Evolutionary conservation across 169 alveolate species (phyloP).

Genomic region (Neospora caninum): DNA sequence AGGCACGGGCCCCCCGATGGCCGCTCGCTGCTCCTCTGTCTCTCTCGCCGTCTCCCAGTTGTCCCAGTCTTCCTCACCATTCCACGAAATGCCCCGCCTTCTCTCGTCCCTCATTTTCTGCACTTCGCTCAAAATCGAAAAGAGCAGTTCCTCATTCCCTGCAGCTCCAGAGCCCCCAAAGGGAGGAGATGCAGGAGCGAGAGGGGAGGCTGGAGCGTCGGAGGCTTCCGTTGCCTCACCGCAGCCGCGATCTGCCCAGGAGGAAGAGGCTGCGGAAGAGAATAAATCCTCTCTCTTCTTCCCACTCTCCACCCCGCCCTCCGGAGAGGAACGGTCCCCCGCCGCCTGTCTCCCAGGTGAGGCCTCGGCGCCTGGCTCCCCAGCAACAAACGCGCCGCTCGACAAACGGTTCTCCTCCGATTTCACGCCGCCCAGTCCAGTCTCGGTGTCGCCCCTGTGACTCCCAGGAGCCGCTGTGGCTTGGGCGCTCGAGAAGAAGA

Average conservation of each 20-base stretch:
- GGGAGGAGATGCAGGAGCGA: neutral
- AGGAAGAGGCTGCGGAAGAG: too few species aligned
- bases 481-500: too few species aligned
- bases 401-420: too few species aligned
- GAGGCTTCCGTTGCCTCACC: neutral
- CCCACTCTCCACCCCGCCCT: too few species aligned
- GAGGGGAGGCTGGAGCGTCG: neutral
- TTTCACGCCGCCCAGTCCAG: too few species aligned
- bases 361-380: too few species aligned
- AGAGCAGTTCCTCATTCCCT: neutral
- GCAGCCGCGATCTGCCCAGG: neutral
- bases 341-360: too few species aligned
- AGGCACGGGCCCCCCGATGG: neutral
- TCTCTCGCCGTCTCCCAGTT: neutral
- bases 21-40: neutral
- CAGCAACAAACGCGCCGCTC: too few species aligned
- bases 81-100: neutral
- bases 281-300: too few species aligned
- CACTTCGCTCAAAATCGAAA: neutral
- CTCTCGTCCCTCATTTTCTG: neutral
- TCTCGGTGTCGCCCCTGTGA: too few species aligned
- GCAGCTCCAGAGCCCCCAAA: neutral
- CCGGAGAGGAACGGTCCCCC: too few species aligned
- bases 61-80: neutral
- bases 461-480: too few species aligned